These are phyloP conservation scores for Penicillium coprophilum DNA, from an alignment of 495 filamentous ascomycete genomes.

Conservation along the genomic window DNA sequence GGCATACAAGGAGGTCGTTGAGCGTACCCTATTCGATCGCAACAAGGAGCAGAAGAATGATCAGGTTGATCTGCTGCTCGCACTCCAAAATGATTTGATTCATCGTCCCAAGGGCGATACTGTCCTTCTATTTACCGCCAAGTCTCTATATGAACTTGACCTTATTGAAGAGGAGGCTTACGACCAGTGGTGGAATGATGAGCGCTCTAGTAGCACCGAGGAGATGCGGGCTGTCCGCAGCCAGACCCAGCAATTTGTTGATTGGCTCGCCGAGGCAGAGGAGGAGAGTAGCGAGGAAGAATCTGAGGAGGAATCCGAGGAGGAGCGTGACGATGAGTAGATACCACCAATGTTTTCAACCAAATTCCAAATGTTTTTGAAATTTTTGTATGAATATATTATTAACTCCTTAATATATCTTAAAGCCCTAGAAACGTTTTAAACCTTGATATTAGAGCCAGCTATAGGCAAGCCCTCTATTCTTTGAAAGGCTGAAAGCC, in stretches of 20 bases:
- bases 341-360: slow-evolving; percentile 1
- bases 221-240: slow-evolving; percentile 68
- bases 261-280: slow-evolving; percentile 80
- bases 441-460: background rate
- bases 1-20: slow-evolving; percentile 56
- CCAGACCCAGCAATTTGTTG: slow-evolving; percentile 75
- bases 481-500: background rate
- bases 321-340: slow-evolving; percentile 33
- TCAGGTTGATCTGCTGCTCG: slow-evolving; percentile 81
- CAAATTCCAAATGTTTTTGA: slow-evolving; percentile 1
- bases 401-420: no score
- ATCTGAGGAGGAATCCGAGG: slow-evolving; percentile 45
- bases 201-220: slow-evolving; percentile 59
- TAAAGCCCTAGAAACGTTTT: no score
- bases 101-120: slow-evolving; percentile 59
- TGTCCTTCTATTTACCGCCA: slow-evolving; percentile 70
- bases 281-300: slow-evolving; percentile 74
- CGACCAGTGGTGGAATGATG: slow-evolving; percentile 83
- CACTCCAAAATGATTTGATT: slow-evolving; percentile 75
- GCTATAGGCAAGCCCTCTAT: background rate
- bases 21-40: slow-evolving; percentile 58
- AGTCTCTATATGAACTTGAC: slow-evolving; percentile 80
- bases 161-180: slow-evolving; percentile 87
- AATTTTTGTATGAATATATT: background rate
- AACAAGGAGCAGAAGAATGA: slow-evolving; percentile 59